Percentiles rank a stretch among this genome's conserved stretches.
Conservation (phyloP, 2,329 filamentous ascomycete species). For the Fusarium haematococcum region DNA sequence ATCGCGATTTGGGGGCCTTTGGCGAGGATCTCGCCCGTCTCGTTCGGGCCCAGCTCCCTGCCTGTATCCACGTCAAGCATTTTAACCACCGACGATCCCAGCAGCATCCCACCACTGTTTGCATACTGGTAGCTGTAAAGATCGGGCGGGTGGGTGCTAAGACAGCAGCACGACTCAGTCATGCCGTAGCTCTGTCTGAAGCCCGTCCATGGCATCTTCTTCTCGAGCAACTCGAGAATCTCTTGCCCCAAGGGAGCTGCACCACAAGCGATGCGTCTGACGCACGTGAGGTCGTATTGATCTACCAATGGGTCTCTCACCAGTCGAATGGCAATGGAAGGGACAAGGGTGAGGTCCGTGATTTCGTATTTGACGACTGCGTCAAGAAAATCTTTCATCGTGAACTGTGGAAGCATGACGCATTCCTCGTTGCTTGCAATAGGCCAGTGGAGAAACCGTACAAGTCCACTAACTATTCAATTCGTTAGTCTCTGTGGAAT, state of each 20-base stretch:
- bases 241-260: slow-evolving; percentile 31
- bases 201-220: slow-evolving; percentile 19
- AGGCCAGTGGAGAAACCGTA: slow-evolving; percentile 34
- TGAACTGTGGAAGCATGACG: slow-evolving; percentile 40
- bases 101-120: slow-evolving; percentile 16
- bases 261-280: slow-evolving; percentile 23
- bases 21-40: slow-evolving; percentile 57
- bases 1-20: slow-evolving; percentile 1
- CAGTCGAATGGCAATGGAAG: slow-evolving; percentile 40
- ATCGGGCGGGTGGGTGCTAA: slow-evolving; percentile 79
- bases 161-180: slow-evolving; percentile 82
- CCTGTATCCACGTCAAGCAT: slow-evolving; percentile 74
- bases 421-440: slow-evolving; percentile 36
- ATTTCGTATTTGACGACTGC: slow-evolving; percentile 33
- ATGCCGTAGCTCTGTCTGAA: slow-evolving; percentile 76
- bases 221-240: slow-evolving; percentile 16
- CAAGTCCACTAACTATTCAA: slow-evolving; percentile 6
- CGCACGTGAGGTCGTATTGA: slow-evolving; percentile 21
- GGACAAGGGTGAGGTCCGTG: slow-evolving; percentile 41
- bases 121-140: slow-evolving; percentile 62
- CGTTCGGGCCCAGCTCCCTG: slow-evolving; percentile 68
- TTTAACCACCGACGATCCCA: slow-evolving; percentile 73
- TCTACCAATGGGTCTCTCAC: slow-evolving; percentile 34
- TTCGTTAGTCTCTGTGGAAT: no score
- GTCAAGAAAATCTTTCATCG: slow-evolving; percentile 34